Evolutionary conservation across 495 filamentous ascomycete genomes (phyloP).

Genomic region (Lophiotrema nucula): DNA sequence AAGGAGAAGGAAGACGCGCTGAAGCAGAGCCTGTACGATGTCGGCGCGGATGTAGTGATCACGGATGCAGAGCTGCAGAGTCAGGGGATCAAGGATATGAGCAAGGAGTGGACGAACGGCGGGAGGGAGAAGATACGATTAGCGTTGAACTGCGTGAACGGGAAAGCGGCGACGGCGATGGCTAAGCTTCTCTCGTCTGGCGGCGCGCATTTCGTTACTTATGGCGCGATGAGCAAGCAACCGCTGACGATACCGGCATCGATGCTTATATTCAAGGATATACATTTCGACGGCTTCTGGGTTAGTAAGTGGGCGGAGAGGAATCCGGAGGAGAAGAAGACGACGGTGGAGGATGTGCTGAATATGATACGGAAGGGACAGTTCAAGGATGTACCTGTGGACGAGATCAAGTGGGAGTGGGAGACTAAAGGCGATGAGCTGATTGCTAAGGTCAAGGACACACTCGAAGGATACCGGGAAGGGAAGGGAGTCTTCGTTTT

Average conservation of each 20-base stretch:
- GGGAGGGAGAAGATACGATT: constrained; percentile 67
- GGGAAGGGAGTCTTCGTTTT: constrained; percentile 93
- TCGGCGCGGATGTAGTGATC: constrained; percentile 79
- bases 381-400: constrained; percentile 78
- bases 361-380: constrained; percentile 67
- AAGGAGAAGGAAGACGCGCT: constrained; percentile 65
- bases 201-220: constrained; percentile 79
- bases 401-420: constrained; percentile 76
- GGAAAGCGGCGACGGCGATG: constrained; percentile 70
- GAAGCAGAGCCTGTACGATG: constrained; percentile 63
- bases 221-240: constrained; percentile 90
- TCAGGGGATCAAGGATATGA: constrained; percentile 58
- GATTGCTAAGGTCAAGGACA: constrained; percentile 31
- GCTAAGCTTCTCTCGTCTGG: constrained; percentile 60
- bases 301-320: constrained; percentile 82
- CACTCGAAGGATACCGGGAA: constrained; percentile 39
- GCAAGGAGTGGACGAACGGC: constrained; percentile 68
- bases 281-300: constrained; percentile 91
- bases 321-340: constrained; percentile 69
- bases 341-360: constrained; percentile 78
- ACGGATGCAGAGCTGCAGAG: constrained; percentile 74
- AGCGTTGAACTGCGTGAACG: constrained; percentile 94
- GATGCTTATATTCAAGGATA: constrained; percentile 84
- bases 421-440: constrained; percentile 62
- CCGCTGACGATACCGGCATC: constrained; percentile 74